A percentile compares a stretch with the other conserved stretches of the same genome.
These are phyloP conservation scores for Rhodotorula taiwanensis DNA, from an alignment of 768 basidiomycete species.

Conservation along the genomic window DNA sequence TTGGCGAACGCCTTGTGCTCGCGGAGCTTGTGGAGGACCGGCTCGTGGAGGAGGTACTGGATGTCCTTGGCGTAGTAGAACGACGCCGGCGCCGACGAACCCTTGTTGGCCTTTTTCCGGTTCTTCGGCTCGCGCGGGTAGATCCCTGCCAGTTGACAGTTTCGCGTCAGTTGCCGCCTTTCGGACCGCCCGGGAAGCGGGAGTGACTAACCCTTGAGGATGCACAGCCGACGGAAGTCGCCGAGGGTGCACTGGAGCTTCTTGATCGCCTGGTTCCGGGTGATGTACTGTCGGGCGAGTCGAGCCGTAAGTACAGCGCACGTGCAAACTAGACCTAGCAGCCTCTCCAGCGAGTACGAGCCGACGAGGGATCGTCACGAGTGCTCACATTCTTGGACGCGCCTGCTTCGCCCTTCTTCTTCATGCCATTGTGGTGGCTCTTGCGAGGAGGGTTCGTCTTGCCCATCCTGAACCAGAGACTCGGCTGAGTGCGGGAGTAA, in stretches of 20 bases:
- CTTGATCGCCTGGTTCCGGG: slow-evolving; percentile 81
- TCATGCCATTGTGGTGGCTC: slow-evolving; percentile 33
- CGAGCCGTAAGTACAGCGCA: no score
- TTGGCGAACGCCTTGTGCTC: slow-evolving; percentile 99
- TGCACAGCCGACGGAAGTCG: slow-evolving; percentile 93
- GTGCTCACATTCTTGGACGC: slow-evolving; percentile 69
- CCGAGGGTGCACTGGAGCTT: slow-evolving; percentile 94
- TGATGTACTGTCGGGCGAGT: slow-evolving; percentile 56
- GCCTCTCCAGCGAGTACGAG: no score
- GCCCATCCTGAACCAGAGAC: slow-evolving; percentile 24
- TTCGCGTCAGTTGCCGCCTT: background rate
- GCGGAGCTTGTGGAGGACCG: slow-evolving; percentile 80
- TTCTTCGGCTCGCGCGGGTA: slow-evolving; percentile 92
- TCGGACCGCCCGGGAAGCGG: slow-evolving; percentile 8
- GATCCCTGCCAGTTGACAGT: slow-evolving; percentile 62
- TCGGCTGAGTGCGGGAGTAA: no score
- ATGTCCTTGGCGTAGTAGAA: slow-evolving; percentile 99
- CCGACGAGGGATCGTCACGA: no score
- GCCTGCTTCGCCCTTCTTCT: slow-evolving; percentile 73
- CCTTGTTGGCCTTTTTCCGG: slow-evolving; percentile 92
- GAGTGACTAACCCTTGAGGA: slow-evolving; percentile 72
- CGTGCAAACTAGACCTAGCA: no score
- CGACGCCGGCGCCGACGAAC: slow-evolving; percentile 89
- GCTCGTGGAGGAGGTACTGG: slow-evolving; percentile 92
- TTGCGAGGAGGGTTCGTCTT: slow-evolving; percentile 1